Conservation (phyloP, 2,329 filamentous ascomycete genomes). For the Aureobasidium pullulans region DNA sequence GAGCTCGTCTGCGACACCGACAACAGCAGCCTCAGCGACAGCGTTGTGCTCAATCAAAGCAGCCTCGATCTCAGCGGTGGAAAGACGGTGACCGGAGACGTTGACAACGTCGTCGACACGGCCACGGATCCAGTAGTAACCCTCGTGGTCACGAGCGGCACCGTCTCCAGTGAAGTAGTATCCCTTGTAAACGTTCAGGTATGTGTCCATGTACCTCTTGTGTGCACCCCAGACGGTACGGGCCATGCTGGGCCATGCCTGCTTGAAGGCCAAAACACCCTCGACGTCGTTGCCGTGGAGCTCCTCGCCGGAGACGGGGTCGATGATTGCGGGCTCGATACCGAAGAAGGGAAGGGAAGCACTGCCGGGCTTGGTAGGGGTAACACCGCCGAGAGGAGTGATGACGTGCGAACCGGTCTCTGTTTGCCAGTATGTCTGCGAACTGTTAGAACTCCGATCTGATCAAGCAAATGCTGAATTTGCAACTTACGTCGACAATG, state of each 20-base stretch:
- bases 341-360: constrained; percentile 97
- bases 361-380: constrained; percentile 92
- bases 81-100: constrained; percentile 90
- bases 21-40: constrained; percentile 90
- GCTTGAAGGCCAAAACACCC: constrained; percentile 93
- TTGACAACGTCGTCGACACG: constrained; percentile 98
- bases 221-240: constrained; percentile 96
- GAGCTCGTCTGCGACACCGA: constrained; percentile 86
- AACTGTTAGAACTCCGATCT: background rate
- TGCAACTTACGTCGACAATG: constrained; percentile 74
- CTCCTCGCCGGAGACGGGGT: constrained; percentile 90
- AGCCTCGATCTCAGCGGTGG: constrained; percentile 95
- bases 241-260: constrained; percentile 97
- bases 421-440: constrained; percentile 98
- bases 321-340: constrained; percentile 94
- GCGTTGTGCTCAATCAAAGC: constrained; percentile 85
- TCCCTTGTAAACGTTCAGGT: constrained; percentile 93
- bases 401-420: constrained; percentile 97
- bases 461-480: background rate
- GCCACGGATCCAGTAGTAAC: constrained; percentile 99
- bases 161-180: constrained; percentile 97
- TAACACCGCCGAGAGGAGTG: constrained; percentile 83
- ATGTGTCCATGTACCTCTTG: constrained; percentile 98
- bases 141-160: constrained; percentile 91
- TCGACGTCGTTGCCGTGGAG: constrained; percentile 94